phyloP scores from a whole-genome alignment of 768 basidiomycete genomes.

The Pholiota conissans region DNA sequence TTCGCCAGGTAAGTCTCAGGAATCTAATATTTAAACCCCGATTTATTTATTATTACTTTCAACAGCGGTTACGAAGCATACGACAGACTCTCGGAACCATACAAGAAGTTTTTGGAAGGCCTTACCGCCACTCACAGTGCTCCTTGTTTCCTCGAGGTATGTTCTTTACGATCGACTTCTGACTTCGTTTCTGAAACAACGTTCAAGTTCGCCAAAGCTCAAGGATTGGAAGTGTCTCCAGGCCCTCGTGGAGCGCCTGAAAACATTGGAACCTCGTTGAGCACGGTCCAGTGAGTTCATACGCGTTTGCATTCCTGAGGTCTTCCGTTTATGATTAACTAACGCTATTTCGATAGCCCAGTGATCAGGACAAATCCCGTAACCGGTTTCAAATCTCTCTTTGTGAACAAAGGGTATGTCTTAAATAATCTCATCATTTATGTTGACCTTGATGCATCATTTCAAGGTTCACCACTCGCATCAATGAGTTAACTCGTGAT shows the following conservation, averaged over 20 bases:
- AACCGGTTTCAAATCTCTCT: constrained; percentile 58
- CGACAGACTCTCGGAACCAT: constrained; percentile 57
- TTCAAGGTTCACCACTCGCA: constrained; percentile 55
- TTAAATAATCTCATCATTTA: too few relatives aligned
- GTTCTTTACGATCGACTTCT: neutral
- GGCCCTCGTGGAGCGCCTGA: constrained; percentile 50
- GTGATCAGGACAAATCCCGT: constrained; percentile 62
- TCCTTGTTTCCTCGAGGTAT: constrained; percentile 38
- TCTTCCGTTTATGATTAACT: too few relatives aligned
- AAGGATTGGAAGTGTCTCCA: constrained; percentile 30
- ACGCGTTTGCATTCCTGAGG: neutral
- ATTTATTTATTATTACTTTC: neutral
- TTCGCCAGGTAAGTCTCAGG: constrained; percentile 34
- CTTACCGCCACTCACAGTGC: constrained; percentile 56
- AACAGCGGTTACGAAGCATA: constrained; percentile 60
- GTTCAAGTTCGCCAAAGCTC: constrained; percentile 29
- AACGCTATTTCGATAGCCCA: constrained; percentile 29
- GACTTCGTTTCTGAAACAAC: constrained; percentile 12
- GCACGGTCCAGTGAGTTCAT: constrained; percentile 49
- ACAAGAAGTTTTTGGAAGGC: constrained; percentile 54
- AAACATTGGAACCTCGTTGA: constrained; percentile 48
- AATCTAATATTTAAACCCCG: neutral
- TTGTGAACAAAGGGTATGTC: constrained; percentile 53
- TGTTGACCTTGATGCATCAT: too few relatives aligned
- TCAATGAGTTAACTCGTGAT: constrained; percentile 51